phyloP scores from a whole-genome alignment of 2,329 filamentous ascomycete genomes.

The Corinectria fuckeliana region DNA sequence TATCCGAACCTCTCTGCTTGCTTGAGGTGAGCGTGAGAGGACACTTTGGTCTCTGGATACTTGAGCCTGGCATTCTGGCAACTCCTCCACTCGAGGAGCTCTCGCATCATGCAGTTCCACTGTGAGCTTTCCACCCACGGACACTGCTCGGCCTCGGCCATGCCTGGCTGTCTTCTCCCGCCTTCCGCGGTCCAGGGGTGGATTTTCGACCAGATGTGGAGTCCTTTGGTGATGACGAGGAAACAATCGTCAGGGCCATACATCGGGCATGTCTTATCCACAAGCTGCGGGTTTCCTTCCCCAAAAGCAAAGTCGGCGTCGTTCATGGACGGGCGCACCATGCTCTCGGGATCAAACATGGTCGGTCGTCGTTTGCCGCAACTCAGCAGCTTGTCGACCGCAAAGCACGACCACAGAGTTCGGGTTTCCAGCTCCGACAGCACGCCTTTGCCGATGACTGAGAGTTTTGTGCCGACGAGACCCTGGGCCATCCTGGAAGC shows the following conservation, averaged over 20 bases:
- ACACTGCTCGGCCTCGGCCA: conserved; percentile 30
- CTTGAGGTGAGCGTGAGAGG: conserved; percentile 32
- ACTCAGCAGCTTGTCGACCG: conserved; percentile 31
- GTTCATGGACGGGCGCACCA: conserved; percentile 26
- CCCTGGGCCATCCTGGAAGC: conserved; percentile 36
- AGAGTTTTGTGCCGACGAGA: conserved; percentile 26
- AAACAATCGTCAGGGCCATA: conserved; percentile 23
- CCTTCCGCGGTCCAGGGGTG: conserved; percentile 36
- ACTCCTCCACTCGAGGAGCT: conserved; percentile 27
- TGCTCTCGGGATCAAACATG: conserved; percentile 28
- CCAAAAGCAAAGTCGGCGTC: conserved; percentile 32
- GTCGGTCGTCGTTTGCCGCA: conserved; percentile 33
- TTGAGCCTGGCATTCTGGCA: conserved; percentile 24
- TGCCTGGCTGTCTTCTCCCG: conserved; percentile 25
- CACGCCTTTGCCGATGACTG: conserved; percentile 19
- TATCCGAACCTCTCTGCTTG: conserved; percentile 36
- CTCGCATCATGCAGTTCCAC: conserved; percentile 31
- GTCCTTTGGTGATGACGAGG: conserved; percentile 23
- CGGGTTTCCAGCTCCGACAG: conserved; percentile 33
- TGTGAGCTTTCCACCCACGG: conserved; percentile 28
- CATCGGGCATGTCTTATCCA: no score
- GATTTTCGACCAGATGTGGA: conserved; percentile 33
- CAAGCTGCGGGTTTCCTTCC: background rate
- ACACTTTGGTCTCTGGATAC: conserved; percentile 32
- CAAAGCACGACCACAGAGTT: conserved; percentile 34